Percentiles rank a stretch among this genome's conserved stretches.
Conservation (phyloP, 345 rosid species). For the Adansonia digitata region DNA sequence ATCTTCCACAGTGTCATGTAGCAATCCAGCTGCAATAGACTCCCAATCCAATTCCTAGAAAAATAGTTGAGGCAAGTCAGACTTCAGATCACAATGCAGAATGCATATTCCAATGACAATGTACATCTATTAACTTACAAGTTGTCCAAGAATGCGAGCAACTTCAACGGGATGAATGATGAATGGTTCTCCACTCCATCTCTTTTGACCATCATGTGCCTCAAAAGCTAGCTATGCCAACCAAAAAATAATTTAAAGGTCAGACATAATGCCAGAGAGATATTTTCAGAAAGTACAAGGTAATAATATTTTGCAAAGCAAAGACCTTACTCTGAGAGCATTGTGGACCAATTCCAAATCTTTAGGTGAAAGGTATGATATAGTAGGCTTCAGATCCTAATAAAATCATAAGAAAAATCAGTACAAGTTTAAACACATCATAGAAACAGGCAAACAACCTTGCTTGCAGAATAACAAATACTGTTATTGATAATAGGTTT, state of each 20-base stretch:
- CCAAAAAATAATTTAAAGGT: conserved; percentile 28
- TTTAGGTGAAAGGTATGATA: conserved; percentile 69
- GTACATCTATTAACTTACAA: conserved; percentile 48
- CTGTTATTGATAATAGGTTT: neutral
- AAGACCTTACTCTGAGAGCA: conserved; percentile 64
- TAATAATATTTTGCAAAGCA: conserved; percentile 7
- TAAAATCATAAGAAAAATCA: conserved; percentile 7
- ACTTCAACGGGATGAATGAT: conserved; percentile 98
- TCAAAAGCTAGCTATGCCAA: conserved; percentile 78
- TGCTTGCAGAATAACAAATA: neutral
- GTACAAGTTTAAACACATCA: neutral
- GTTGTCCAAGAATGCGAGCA: conserved; percentile 91
- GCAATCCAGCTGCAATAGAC: conserved; percentile 91
- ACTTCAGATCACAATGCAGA: conserved; percentile 17
- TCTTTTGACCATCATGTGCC: conserved; percentile 96
- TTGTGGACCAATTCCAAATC: conserved; percentile 75
- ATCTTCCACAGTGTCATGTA: conserved; percentile 98
- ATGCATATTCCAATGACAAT: neutral
- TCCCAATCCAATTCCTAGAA: conserved; percentile 97
- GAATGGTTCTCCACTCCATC: conserved; percentile 98
- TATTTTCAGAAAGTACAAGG: neutral
- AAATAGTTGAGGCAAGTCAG: conserved; percentile 22
- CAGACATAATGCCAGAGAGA: conserved; percentile 12
- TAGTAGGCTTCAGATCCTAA: conserved; percentile 57
- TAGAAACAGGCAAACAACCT: neutral